Evolutionary conservation across 208 protist species (phyloP).

Genomic region (Blechomonas ayalai): DNA sequence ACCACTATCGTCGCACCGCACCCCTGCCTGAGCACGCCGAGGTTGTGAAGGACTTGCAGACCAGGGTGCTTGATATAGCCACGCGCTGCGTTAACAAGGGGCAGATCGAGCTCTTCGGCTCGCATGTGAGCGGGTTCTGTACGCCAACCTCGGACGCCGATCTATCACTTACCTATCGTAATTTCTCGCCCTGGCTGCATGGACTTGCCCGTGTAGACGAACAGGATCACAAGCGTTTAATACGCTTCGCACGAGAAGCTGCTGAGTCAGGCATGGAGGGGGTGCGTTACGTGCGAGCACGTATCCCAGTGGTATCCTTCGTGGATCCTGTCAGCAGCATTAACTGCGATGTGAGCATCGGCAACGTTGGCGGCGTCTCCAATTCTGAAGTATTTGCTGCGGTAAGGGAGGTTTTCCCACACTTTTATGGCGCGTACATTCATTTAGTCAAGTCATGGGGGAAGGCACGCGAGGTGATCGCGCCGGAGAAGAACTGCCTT

Average conservation of each 20-base stretch:
- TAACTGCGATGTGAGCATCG: constrained; percentile 84
- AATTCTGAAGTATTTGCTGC: constrained; percentile 78
- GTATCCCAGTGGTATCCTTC: constrained; percentile 86
- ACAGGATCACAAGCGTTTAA: constrained; percentile 59
- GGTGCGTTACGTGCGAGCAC: constrained; percentile 64
- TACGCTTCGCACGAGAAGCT: constrained; percentile 69
- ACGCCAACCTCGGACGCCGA: constrained; percentile 71
- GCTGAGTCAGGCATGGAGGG: constrained; percentile 70
- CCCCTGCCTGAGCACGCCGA: constrained; percentile 21
- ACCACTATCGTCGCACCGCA: constrained; percentile 36
- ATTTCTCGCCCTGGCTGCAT: constrained; percentile 80
- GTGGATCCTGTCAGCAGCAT: constrained; percentile 57
- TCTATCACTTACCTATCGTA: constrained; percentile 81
- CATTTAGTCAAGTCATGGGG: constrained; percentile 85
- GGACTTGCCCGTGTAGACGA: constrained; percentile 54
- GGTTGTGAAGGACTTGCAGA: constrained; percentile 46
- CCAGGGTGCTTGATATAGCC: constrained; percentile 61
- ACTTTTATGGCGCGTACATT: constrained; percentile 84
- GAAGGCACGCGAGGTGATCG: constrained; percentile 75
- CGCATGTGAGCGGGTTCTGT: constrained; percentile 79
- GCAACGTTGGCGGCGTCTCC: constrained; percentile 79
- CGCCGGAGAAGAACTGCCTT: constrained; percentile 74
- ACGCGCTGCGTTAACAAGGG: constrained; percentile 77
- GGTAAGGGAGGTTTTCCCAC: constrained; percentile 63
- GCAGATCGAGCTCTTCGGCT: constrained; percentile 77